Evolutionary conservation across 768 basidiomycete species (phyloP).

Genomic region (Neoboletus magnificus): DNA sequence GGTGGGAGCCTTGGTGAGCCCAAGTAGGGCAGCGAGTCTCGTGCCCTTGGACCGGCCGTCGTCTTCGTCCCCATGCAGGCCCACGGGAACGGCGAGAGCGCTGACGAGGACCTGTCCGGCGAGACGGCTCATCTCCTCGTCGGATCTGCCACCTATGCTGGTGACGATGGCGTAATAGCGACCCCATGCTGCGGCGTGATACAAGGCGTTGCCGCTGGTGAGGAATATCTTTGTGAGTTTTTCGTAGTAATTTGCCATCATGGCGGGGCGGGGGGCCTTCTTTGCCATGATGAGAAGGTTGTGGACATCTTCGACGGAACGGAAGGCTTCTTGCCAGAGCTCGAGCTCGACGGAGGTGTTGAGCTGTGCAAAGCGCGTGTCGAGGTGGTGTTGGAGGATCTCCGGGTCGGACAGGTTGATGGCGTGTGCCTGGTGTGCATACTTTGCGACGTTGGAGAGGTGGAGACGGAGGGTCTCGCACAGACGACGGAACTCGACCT

Average conservation of each 20-base stretch:
- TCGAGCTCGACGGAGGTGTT: conserved; percentile 97
- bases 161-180: conserved; percentile 74
- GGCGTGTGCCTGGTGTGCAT: conserved; percentile 87
- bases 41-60: conserved; percentile 63
- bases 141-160: conserved; percentile 66
- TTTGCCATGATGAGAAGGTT: conserved; percentile 91
- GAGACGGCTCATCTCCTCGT: conserved; percentile 76
- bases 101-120: conserved; percentile 91
- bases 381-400: conserved; percentile 91
- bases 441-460: conserved; percentile 91
- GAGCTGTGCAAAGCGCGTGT: conserved; percentile 95
- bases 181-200: conserved; percentile 96
- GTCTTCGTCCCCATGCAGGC: conserved; percentile 50
- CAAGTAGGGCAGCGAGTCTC: conserved; percentile 82
- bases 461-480: conserved; percentile 96
- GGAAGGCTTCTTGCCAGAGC: conserved; percentile 98
- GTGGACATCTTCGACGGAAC: conserved; percentile 97
- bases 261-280: conserved; percentile 85
- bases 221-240: conserved; percentile 96
- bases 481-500: conserved; percentile 94
- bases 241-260: conserved; percentile 99
- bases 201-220: conserved; percentile 90
- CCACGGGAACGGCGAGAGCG: conserved; percentile 90
- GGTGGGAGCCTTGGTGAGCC: conserved; percentile 79
- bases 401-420: conserved; percentile 96